Conservation (phyloP, 2,329 filamentous ascomycete genomes). For the Botrytis elliptica region DNA sequence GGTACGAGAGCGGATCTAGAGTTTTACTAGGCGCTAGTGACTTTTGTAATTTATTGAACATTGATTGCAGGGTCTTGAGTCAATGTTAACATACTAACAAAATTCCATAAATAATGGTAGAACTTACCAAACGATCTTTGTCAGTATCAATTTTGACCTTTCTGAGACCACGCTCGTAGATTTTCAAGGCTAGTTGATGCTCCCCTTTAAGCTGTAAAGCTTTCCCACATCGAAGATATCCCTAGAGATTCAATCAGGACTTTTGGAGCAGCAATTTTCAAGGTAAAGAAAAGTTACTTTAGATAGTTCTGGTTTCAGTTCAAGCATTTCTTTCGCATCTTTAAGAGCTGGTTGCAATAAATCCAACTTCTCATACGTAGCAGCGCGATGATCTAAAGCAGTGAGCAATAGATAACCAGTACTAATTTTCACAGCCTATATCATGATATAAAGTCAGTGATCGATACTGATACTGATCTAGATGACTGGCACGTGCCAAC, state of each 20-base stretch:
- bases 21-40: constrained; percentile 31
- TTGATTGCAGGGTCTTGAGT: constrained; percentile 35
- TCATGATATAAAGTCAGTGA: constrained; percentile 14
- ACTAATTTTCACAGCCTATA: constrained; percentile 33
- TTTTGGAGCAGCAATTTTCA: not conserved
- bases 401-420: constrained; percentile 33
- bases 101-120: not conserved
- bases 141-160: constrained; percentile 39
- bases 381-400: constrained; percentile 40
- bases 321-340: constrained; percentile 40
- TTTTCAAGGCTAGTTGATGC: constrained; percentile 36
- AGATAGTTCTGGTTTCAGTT: constrained; percentile 35
- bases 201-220: constrained; percentile 36
- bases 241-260: constrained; percentile 27
- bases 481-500: not conserved
- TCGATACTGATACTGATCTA: not conserved
- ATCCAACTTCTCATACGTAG: constrained; percentile 39
- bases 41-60: constrained; percentile 35
- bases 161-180: constrained; percentile 38
- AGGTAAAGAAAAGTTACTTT: constrained; percentile 29
- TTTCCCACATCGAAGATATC: constrained; percentile 40
- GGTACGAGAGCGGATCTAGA: constrained; percentile 37
- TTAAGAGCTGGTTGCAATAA: constrained; percentile 34
- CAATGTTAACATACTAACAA: constrained; percentile 7
- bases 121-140: constrained; percentile 34